These are phyloP conservation scores for Hygrophorus russula DNA, from an alignment of 768 basidiomycete species.

Conservation along the genomic window DNA sequence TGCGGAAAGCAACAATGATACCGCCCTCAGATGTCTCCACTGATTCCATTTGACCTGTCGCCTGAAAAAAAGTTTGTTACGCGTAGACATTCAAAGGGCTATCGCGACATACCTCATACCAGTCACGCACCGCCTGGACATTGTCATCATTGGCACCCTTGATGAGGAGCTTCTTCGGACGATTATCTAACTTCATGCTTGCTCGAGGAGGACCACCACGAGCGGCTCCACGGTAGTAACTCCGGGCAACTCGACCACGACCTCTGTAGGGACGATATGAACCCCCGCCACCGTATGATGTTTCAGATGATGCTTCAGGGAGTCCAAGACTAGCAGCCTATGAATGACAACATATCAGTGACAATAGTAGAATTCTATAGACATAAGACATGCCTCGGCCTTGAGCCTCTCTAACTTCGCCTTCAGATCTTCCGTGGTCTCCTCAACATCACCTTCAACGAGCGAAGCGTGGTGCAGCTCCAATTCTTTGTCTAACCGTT, in stretches of 20 bases:
- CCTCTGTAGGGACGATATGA: constrained; percentile 64
- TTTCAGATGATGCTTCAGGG: constrained; percentile 32
- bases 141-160: constrained; percentile 48
- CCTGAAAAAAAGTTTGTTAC: constrained; percentile 26
- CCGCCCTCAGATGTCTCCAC: constrained; percentile 45
- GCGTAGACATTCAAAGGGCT: neutral
- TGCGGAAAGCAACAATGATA: constrained; percentile 58
- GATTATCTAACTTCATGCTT: constrained; percentile 86
- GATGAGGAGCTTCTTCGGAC: constrained; percentile 70
- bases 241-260: constrained; percentile 47
- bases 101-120: constrained; percentile 58
- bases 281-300: constrained; percentile 21
- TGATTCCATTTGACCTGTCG: constrained; percentile 60
- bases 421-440: constrained; percentile 58
- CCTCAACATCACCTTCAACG: constrained; percentile 32
- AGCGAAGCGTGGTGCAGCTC: constrained; percentile 44
- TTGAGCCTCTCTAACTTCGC: constrained; percentile 68
- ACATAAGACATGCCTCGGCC: constrained; percentile 48
- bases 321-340: constrained; percentile 49
- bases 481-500: constrained; percentile 75
- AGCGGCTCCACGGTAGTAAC: constrained; percentile 49
- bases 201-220: constrained; percentile 57
- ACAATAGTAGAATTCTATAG: neutral
- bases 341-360: neutral
- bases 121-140: constrained; percentile 57